phyloP scores from a whole-genome alignment of 169 alveolate species.

The Plasmodium inui region DNA sequence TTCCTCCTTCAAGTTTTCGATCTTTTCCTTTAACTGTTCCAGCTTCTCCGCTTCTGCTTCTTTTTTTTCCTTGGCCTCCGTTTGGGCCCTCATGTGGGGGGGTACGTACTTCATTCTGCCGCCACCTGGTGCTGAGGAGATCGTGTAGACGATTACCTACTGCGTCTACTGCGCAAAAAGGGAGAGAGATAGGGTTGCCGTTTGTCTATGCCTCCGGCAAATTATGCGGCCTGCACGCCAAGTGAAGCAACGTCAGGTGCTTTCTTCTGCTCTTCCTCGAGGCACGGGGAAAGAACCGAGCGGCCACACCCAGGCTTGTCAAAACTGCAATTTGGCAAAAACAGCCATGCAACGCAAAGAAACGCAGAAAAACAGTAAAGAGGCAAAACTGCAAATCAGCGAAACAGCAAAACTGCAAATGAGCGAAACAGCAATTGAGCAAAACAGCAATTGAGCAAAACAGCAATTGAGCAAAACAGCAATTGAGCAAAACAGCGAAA shows the following conservation, averaged over 20 bases:
- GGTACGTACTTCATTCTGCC: constrained; percentile 71
- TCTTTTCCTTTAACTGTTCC: constrained; percentile 21
- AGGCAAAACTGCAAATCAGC: neutral
- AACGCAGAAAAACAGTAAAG: neutral
- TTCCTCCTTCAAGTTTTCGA: constrained; percentile 23
- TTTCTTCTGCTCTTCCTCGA: neutral
- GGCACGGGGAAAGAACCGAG: neutral
- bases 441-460: neutral
- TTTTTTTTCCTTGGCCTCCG: constrained; percentile 38
- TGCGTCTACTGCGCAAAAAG: neutral
- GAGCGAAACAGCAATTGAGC: neutral
- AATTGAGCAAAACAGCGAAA: neutral
- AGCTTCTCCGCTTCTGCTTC: constrained; percentile 2
- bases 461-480: neutral
- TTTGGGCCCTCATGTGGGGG: constrained; percentile 44
- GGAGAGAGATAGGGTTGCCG: neutral
- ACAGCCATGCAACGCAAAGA: neutral
- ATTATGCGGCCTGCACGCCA: neutral
- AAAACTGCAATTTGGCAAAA: neutral
- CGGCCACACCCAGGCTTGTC: neutral
- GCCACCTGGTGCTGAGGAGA: neutral
- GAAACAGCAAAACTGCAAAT: neutral
- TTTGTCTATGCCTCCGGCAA: neutral
- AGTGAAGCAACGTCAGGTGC: neutral
- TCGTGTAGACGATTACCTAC: neutral